phyloP scores from a whole-genome alignment of 371 early-diverging fungal species.

The Syncephalastrum racemosum region DNA sequence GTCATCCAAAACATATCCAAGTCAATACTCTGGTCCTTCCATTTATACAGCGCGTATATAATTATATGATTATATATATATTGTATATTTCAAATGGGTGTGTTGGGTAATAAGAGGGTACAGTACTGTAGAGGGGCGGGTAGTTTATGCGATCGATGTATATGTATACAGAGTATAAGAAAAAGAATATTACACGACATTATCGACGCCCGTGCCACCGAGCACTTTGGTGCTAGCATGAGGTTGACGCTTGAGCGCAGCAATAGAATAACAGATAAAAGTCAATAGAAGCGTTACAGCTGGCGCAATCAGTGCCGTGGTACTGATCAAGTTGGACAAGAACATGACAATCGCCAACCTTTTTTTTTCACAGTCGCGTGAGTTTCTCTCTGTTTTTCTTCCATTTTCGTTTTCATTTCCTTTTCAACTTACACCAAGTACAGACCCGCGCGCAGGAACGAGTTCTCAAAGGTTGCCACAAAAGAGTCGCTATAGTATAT shows the following conservation, averaged over 20 bases:
- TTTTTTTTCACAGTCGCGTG: neutral
- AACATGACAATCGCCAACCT: conserved; percentile 47
- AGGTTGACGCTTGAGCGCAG: conserved; percentile 42
- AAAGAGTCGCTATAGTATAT: conserved; percentile 32
- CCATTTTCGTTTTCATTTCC: neutral
- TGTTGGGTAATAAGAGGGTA: too few species aligned
- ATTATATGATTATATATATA: too few species aligned
- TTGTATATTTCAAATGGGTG: too few species aligned
- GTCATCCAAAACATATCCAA: too few species aligned
- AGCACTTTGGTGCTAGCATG: conserved; percentile 40
- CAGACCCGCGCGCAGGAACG: conserved; percentile 33
- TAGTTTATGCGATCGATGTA: too few species aligned
- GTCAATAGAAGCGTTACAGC: conserved; percentile 38
- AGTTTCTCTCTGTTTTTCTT: neutral
- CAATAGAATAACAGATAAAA: conserved; percentile 38
- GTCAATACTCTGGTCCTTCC: too few species aligned
- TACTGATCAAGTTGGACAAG: conserved; percentile 29
- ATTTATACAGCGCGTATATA: too few species aligned
- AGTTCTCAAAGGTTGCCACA: conserved; percentile 38
- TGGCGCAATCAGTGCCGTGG: conserved; percentile 29
- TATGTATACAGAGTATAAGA: too few species aligned
- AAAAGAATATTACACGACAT: conserved; percentile 28
- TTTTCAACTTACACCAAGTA: conserved; percentile 33
- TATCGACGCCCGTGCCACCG: conserved; percentile 46
- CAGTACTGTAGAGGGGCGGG: too few species aligned